Evolutionary conservation across 2,329 filamentous ascomycete genomes (phyloP).

Genomic region (Alternaria sp.): DNA sequence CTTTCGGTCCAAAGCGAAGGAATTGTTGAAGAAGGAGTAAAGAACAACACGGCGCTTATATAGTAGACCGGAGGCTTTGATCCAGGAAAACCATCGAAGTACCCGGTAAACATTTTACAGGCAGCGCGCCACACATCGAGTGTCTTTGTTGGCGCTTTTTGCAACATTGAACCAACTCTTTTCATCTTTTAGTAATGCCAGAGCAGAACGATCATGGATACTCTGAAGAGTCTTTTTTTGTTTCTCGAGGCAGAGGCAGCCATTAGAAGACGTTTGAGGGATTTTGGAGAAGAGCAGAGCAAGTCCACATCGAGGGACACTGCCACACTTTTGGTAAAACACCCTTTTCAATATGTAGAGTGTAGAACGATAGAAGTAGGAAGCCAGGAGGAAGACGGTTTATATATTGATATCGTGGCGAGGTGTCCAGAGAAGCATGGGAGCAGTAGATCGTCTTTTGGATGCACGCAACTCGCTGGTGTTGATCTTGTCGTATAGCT

Average conservation of each 20-base stretch:
- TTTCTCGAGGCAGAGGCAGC: neutral
- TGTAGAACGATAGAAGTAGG: neutral
- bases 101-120: neutral
- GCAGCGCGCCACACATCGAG: neutral
- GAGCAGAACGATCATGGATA: neutral
- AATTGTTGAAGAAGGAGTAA: neutral
- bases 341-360: neutral
- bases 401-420: neutral
- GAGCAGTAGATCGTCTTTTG: no score
- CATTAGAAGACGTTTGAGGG: no score
- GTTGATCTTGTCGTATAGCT: neutral
- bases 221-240: neutral
- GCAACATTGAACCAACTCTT: no score
- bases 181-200: neutral
- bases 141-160: no score
- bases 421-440: neutral
- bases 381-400: neutral
- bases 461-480: no score
- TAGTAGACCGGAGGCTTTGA: accelerated
- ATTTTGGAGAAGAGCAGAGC: neutral
- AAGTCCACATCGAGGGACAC: no score
- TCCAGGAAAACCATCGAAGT: neutral
- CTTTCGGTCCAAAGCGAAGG: neutral
- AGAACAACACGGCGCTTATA: neutral
- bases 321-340: no score